A percentile compares a stretch with the other conserved stretches of the same genome.
Evolutionary conservation across 345 rosid species (phyloP).

Genomic region (Psidium guajava): DNA sequence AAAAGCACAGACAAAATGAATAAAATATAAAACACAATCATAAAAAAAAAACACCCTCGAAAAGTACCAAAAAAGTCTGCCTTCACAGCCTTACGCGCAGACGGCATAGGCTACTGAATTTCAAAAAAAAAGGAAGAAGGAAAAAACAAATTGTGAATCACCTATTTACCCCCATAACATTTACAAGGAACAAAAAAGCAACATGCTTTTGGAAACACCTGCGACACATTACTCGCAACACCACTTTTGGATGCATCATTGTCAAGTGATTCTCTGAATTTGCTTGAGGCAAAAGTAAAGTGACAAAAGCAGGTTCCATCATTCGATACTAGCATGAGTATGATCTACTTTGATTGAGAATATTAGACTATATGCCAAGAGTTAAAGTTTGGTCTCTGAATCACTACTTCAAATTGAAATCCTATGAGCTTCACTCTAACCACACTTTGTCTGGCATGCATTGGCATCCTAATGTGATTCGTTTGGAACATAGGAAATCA

Average conservation of each 20-base stretch:
- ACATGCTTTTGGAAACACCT: fast-evolving
- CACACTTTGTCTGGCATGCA: too few relatives aligned
- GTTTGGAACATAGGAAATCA: not conserved
- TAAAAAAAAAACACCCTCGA: not conserved
- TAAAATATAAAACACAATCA: not conserved
- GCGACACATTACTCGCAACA: not conserved
- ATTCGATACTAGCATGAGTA: not conserved
- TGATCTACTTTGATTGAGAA: not conserved
- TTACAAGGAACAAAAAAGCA: too few relatives aligned
- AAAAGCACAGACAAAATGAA: not conserved
- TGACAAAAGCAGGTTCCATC: not conserved
- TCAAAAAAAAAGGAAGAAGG: too few relatives aligned
- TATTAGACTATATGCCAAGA: too few relatives aligned
- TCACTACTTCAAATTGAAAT: too few relatives aligned
- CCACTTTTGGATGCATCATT: not conserved
- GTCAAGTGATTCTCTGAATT: not conserved
- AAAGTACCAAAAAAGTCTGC: too few relatives aligned
- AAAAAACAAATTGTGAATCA: not conserved
- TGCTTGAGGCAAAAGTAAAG: not conserved
- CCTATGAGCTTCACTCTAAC: too few relatives aligned
- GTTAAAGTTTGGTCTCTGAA: too few relatives aligned
- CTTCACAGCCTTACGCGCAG: too few relatives aligned
- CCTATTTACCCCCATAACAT: not conserved
- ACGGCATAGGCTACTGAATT: too few relatives aligned
- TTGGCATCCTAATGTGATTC: too few relatives aligned